Percentiles rank a stretch among this genome's conserved stretches.
Evolutionary conservation across 1,284 basidiomycete species (phyloP).

Genomic region (Clitocybe nebularis): DNA sequence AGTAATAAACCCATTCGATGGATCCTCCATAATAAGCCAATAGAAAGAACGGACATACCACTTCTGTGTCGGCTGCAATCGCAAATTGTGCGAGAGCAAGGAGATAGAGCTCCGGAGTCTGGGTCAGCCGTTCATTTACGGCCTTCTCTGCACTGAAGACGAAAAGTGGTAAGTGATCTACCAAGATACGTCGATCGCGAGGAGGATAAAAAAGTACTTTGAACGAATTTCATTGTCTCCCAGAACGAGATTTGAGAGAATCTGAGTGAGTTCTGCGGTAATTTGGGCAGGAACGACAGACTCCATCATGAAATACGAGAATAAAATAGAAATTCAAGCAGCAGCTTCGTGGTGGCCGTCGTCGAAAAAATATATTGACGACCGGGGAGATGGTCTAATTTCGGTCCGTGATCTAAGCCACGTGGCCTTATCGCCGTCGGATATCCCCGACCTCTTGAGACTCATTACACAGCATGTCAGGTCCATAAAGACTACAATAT

Average conservation of each 20-base stretch:
- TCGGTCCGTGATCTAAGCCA: too few relatives aligned
- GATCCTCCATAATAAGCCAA: not conserved
- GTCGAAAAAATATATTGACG: too few relatives aligned
- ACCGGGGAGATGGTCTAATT: too few relatives aligned
- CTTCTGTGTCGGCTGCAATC: conserved; percentile 66
- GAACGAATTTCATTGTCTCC: conserved; percentile 76
- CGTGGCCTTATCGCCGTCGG: too few relatives aligned
- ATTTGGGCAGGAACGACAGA: conserved; percentile 55
- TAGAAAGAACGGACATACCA: conserved; percentile 43
- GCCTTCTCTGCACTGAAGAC: conserved; percentile 65
- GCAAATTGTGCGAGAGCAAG: conserved; percentile 74
- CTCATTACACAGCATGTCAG: too few relatives aligned
- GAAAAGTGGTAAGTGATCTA: not conserved
- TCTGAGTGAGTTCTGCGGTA: conserved; percentile 70
- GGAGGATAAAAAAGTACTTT: conserved; percentile 35
- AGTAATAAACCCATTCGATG: too few relatives aligned
- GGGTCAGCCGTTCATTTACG: conserved; percentile 71
- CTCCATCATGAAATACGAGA: conserved; percentile 26
- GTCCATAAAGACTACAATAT: too few relatives aligned
- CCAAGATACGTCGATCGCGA: not conserved
- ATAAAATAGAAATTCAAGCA: not conserved
- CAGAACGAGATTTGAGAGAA: conserved; percentile 75
- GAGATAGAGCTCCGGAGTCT: conserved; percentile 72
- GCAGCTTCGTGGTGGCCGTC: too few relatives aligned
- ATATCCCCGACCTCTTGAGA: too few relatives aligned